Conservation (phyloP, 768 basidiomycete species). For the Lactifluus subvellereus region DNA sequence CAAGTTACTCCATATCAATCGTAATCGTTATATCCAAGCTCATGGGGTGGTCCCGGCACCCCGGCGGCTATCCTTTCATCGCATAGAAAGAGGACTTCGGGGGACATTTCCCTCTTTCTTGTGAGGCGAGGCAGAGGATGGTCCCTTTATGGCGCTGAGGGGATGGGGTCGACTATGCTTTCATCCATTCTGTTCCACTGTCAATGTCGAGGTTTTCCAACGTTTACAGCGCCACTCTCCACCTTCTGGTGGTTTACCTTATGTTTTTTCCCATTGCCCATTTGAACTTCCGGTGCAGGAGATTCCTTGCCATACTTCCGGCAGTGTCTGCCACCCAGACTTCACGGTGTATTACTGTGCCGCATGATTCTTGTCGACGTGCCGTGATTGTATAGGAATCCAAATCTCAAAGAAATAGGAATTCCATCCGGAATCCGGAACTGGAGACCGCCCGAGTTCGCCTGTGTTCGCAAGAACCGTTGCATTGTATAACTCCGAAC, state of each 20-base stretch:
- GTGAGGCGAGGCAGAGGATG: neutral
- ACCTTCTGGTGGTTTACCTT: neutral
- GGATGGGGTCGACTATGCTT: neutral
- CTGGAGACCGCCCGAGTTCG: neutral
- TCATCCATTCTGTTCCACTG: too few relatives aligned
- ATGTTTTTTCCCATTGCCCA: neutral
- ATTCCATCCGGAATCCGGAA: neutral
- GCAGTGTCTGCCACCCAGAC: neutral
- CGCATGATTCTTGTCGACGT: neutral
- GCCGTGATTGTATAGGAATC: neutral
- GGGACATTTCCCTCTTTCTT: neutral
- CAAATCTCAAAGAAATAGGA: neutral
- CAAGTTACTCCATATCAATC: too few relatives aligned
- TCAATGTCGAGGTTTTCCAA: neutral
- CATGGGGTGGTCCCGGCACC: too few relatives aligned
- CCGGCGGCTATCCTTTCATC: too few relatives aligned
- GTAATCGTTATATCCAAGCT: too few relatives aligned
- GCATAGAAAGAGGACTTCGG: neutral
- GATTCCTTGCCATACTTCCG: neutral
- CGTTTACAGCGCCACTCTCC: neutral
- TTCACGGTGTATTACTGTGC: neutral
- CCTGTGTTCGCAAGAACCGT: constrained; percentile 1
- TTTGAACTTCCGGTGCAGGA: neutral
- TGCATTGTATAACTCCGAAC: neutral
- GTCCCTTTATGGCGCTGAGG: neutral